phyloP scores from a whole-genome alignment of 1,284 basidiomycete genomes.

The Puccinia novopanici region DNA sequence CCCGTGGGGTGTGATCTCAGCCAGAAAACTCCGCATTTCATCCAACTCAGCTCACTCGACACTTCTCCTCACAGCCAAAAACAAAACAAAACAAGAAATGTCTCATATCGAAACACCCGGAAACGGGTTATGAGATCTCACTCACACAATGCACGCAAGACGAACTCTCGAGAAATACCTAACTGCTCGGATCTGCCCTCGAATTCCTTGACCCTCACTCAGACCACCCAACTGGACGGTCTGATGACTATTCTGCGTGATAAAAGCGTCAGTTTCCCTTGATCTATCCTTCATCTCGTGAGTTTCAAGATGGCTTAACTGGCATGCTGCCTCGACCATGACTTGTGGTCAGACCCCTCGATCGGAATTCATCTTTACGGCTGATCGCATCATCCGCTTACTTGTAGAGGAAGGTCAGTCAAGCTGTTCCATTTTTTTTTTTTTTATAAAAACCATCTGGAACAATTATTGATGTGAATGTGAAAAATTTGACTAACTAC shows the following conservation, averaged over 20 bases:
- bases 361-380: slow-evolving; percentile 86
- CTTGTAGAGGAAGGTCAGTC: slow-evolving; percentile 65
- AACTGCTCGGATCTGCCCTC: slow-evolving; percentile 64
- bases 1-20: not conserved
- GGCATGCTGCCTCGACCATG: not conserved
- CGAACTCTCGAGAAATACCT: slow-evolving; percentile 21
- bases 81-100: not conserved
- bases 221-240: slow-evolving; percentile 89
- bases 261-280: slow-evolving; percentile 68
- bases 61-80: too few species aligned
- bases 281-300: slow-evolving; percentile 55
- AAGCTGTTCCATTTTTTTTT: not conserved
- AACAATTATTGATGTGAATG: not conserved
- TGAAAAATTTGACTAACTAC: not conserved
- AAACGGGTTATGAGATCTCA: slow-evolving; percentile 15
- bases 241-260: slow-evolving; percentile 92
- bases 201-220: slow-evolving; percentile 79
- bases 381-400: slow-evolving; percentile 64
- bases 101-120: not conserved
- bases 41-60: not conserved
- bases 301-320: slow-evolving; percentile 13
- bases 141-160: slow-evolving; percentile 39
- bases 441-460: not conserved
- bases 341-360: slow-evolving; percentile 62
- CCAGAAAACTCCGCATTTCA: not conserved